phyloP scores from a whole-genome alignment of 2,329 filamentous ascomycete genomes.

The Aspergillus awamori region DNA sequence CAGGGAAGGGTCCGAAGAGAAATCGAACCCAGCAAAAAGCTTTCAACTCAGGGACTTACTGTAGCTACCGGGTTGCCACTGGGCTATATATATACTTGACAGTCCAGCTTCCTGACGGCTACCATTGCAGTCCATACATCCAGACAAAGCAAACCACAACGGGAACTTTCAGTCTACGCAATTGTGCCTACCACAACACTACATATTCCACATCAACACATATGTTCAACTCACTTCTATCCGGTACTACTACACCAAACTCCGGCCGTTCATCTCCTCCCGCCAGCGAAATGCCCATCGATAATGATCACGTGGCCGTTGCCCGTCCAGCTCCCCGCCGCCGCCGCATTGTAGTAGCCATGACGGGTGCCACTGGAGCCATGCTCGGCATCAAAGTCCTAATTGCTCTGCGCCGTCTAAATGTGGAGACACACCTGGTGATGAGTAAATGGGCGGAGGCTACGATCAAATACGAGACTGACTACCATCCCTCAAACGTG shows the following conservation, averaged over 20 bases:
- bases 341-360: constrained; percentile 48
- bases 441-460: constrained; percentile 54
- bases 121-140: background rate
- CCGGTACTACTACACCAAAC: constrained; percentile 23
- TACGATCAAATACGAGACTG: constrained; percentile 54
- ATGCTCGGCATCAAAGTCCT: constrained; percentile 49
- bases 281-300: constrained; percentile 4
- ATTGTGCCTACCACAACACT: background rate
- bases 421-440: constrained; percentile 54
- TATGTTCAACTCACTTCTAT: constrained; percentile 19
- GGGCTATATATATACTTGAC: background rate
- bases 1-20: background rate
- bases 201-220: background rate
- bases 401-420: constrained; percentile 43
- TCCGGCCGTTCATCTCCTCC: constrained; percentile 21
- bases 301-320: constrained; percentile 1
- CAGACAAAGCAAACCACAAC: background rate
- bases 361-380: constrained; percentile 56
- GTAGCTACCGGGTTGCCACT: background rate
- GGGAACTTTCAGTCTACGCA: background rate
- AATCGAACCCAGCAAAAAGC: background rate
- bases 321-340: constrained; percentile 4
- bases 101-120: background rate
- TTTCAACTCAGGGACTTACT: background rate
- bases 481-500: constrained; percentile 41